Base-by-base conservation (phyloP, 2,329 filamentous ascomycete genomes). In the Aspergillus oerlinghausenensis region DNA sequence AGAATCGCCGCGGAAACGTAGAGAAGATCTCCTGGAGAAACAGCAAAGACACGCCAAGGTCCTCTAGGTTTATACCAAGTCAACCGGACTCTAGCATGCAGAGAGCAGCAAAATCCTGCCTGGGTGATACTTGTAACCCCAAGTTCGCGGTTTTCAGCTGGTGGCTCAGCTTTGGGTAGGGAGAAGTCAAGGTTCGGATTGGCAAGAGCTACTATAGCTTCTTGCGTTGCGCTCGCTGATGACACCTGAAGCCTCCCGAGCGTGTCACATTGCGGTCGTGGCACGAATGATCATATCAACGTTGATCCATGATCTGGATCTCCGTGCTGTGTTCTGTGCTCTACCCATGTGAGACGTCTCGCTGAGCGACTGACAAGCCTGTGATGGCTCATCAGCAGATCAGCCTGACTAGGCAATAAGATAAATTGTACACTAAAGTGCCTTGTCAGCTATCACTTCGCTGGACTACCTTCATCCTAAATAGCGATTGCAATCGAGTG, bases 51-150 rank as follows among this genome's bases (percentile, higher is more conserved):
- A 1, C 43, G 6, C 2, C 14, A 17, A 59, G 29, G 8, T 59
- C 54, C 17, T 48, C 2, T 1, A 29, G 40, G 4, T 49, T 40
- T 0, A 45, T 32, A 14, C 32, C 51, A 11, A 55, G 7, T 3
- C 25, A 51, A 4, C 55, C 55, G 3, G 52, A 55, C 14, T 57
- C 42, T 9, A 57, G 51, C 29, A 51, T 52, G 17, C 51, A n/a
- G n/a, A 57, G 50, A 1, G 26, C 28, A 19, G 55, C 49, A 57
- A 57, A 52, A 3, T 21, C 52, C n/a, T 57, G 55, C 21, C 51
- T 25, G 8, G 42, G 49, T 4, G 49, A 54, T 3, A 57, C 6
- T 4, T 35, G 14, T 35, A 1, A 17, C 4, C 11, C 32, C 32
- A 17, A 3, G 11, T 35, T 17, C 32, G 32, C 5, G 32, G 32